Evolutionary conservation across 192 early-diverging fungal genomes (phyloP).

Genomic region (Endogone sp.): DNA sequence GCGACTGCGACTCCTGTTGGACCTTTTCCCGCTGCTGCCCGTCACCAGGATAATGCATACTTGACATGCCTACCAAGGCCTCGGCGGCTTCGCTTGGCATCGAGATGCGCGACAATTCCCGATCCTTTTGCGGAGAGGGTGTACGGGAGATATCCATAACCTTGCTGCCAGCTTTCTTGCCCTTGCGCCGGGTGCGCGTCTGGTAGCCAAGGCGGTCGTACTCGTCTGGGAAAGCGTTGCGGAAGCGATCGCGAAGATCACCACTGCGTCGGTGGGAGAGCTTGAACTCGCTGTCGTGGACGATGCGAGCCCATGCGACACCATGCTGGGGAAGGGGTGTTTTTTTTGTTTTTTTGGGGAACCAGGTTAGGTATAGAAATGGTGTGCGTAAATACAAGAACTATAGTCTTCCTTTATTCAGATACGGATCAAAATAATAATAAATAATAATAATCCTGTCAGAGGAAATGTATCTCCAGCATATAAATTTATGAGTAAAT

Average conservation of each 20-base stretch:
- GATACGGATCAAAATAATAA: no score
- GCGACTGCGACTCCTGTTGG: no score
- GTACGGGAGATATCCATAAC: no score
- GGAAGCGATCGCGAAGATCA: constrained; percentile 17
- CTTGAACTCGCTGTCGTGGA: constrained; percentile 9
- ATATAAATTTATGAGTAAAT: constrained; percentile 1
- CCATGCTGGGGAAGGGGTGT: constrained; percentile 5
- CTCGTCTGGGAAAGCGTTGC: constrained; percentile 21
- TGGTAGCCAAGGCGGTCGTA: constrained; percentile 15
- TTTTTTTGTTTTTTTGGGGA: not conserved
- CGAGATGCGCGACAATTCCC: no score
- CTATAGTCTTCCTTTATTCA: no score
- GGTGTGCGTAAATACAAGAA: not conserved
- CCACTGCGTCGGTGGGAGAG: constrained; percentile 14
- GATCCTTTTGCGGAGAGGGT: no score
- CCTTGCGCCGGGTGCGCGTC: constrained; percentile 1
- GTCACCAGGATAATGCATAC: no score
- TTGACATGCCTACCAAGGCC: not conserved
- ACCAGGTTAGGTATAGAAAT: no score
- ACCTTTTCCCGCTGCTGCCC: no score
- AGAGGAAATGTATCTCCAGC: no score
- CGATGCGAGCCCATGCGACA: constrained; percentile 17
- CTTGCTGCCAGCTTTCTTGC: not conserved
- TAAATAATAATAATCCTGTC: no score
- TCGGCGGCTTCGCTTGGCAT: not conserved